phyloP scores from a whole-genome alignment of 139 green algal species.

The Coccomyxa sp. region DNA sequence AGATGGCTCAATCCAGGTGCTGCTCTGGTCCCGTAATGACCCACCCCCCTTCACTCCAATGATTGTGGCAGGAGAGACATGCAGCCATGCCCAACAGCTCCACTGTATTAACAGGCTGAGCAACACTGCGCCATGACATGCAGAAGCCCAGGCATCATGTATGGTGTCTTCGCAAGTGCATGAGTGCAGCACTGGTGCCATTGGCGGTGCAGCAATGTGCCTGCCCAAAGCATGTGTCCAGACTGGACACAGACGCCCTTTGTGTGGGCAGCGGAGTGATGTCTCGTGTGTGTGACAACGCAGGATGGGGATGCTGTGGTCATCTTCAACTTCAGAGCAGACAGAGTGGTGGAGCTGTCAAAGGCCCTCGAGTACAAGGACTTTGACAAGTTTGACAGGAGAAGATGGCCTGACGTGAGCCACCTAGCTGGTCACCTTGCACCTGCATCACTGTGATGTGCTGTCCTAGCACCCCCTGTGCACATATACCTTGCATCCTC shows the following conservation, averaged over 20 bases:
- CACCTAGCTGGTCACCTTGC: too few relatives aligned
- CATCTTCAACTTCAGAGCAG: conserved; percentile 93
- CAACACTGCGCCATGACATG: not conserved
- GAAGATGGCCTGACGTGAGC: conserved; percentile 65
- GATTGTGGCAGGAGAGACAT: not conserved
- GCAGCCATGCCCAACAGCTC: not conserved
- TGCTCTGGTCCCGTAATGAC: not conserved
- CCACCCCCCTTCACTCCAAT: not conserved
- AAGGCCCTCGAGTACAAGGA: conserved; percentile 91
- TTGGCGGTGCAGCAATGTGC: too few relatives aligned
- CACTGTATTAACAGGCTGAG: not conserved
- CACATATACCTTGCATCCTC: too few relatives aligned
- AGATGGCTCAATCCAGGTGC: conserved; percentile 65
- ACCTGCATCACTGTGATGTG: too few relatives aligned
- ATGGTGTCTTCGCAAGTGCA: too few relatives aligned
- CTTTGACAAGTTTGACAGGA: conserved; percentile 75
- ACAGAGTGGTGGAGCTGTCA: conserved; percentile 88
- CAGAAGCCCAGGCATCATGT: too few relatives aligned
- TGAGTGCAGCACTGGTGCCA: too few relatives aligned
- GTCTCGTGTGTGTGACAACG: too few relatives aligned
- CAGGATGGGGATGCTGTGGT: conserved; percentile 90
- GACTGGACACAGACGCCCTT: too few relatives aligned
- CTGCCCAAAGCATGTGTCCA: too few relatives aligned
- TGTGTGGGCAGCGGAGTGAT: too few relatives aligned
- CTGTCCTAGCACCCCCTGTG: too few relatives aligned